These are phyloP conservation scores for Eugenia klotzschiana DNA, from an alignment of 441 rosid species.

Conservation along the genomic window DNA sequence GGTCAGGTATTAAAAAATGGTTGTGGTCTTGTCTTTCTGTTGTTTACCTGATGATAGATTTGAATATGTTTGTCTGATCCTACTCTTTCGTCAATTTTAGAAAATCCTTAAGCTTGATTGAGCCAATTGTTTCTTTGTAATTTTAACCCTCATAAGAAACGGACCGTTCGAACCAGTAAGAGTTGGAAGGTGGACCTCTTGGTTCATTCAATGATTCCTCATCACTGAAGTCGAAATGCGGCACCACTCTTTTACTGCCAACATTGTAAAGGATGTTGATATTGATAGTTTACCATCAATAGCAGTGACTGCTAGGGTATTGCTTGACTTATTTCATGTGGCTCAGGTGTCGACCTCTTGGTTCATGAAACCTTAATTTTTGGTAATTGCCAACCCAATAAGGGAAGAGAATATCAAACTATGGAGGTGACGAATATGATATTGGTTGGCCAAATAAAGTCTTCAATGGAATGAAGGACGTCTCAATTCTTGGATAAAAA, in stretches of 20 bases:
- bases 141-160: neutral
- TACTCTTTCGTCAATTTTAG: neutral
- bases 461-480: neutral
- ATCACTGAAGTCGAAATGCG: neutral
- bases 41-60: neutral
- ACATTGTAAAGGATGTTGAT: neutral
- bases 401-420: neutral
- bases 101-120: neutral
- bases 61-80: neutral
- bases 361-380: neutral
- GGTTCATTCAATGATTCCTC: neutral
- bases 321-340: neutral
- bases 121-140: neutral
- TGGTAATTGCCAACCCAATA: neutral
- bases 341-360: neutral
- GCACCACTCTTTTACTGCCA: neutral
- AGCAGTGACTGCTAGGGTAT: neutral
- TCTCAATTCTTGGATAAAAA: neutral
- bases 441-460: neutral
- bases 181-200: neutral
- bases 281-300: neutral
- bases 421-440: neutral
- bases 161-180: neutral
- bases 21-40: neutral
- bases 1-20: constrained; percentile 61